A percentile compares a stretch with the other conserved stretches of the same genome.
Conservation (phyloP, 495 filamentous ascomycete species). For the Penicillium longicatenatum region DNA sequence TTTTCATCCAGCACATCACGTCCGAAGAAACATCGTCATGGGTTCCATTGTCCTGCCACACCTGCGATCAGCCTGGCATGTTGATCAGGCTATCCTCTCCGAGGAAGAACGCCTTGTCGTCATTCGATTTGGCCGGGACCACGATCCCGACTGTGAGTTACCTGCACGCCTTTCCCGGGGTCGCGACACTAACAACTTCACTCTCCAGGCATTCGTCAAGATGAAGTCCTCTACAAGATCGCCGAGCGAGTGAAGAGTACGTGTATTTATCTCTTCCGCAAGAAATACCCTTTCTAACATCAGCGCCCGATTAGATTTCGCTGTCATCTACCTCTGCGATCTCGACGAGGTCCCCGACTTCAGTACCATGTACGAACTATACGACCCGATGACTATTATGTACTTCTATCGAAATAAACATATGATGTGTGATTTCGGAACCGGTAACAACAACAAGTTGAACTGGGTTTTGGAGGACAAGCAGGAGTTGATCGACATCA, state of each 20-base stretch:
- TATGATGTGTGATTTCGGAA: slow-evolving; percentile 98
- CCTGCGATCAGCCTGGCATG: slow-evolving; percentile 90
- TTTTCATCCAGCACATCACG: slow-evolving; percentile 9
- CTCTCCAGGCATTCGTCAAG: slow-evolving; percentile 75
- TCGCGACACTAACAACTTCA: slow-evolving; percentile 20
- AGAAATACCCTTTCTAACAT: background rate
- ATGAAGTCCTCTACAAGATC: slow-evolving; percentile 85
- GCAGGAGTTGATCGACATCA: slow-evolving; percentile 97
- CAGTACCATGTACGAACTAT: slow-evolving; percentile 89
- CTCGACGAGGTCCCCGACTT: slow-evolving; percentile 96
- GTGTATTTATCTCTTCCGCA: slow-evolving; percentile 3
- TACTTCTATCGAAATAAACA: slow-evolving; percentile 99
- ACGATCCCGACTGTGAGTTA: slow-evolving; percentile 59
- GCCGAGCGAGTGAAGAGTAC: slow-evolving; percentile 50
- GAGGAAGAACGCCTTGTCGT: slow-evolving; percentile 97
- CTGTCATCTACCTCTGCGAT: slow-evolving; percentile 96
- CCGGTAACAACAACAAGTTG: slow-evolving; percentile 97
- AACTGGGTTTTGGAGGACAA: slow-evolving; percentile 99
- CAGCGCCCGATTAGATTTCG: slow-evolving; percentile 40
- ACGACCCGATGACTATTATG: slow-evolving; percentile 72
- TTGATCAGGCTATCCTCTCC: slow-evolving; percentile 88
- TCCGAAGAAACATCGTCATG: slow-evolving; percentile 50
- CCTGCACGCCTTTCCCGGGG: background rate
- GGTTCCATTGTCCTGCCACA: slow-evolving; percentile 94
- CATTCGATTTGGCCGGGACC: slow-evolving; percentile 87